phyloP scores from a whole-genome alignment of 805 yeast genomes.

The Pichia pseudocactophila region DNA sequence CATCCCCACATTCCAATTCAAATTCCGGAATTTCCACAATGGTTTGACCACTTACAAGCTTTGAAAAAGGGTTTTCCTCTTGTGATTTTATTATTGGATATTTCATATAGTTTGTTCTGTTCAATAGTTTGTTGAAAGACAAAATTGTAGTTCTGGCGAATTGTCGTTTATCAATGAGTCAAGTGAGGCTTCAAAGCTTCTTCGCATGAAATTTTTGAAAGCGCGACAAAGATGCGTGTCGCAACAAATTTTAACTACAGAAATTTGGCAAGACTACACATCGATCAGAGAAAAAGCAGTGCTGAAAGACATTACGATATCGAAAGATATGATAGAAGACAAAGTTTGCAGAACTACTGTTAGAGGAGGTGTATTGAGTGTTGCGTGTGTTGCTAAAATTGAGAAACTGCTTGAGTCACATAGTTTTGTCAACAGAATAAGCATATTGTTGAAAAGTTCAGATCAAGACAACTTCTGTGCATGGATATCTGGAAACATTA shows the following conservation, averaged over 20 bases:
- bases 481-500: not conserved
- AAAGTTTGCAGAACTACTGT: not conserved
- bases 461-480: not conserved
- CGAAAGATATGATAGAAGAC: not conserved
- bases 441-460: slow-evolving; percentile 7
- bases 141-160: too few species aligned
- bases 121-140: too few species aligned
- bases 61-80: slow-evolving; percentile 57
- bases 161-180: too few species aligned
- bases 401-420: slow-evolving; percentile 14
- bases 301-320: not conserved
- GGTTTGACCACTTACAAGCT: slow-evolving; percentile 66
- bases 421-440: slow-evolving; percentile 23
- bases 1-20: slow-evolving; percentile 75
- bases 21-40: slow-evolving; percentile 70
- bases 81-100: slow-evolving; percentile 37
- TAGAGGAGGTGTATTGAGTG: slow-evolving; percentile 2
- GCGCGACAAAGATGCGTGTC: too few species aligned
- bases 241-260: too few species aligned
- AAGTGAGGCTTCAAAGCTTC: too few species aligned
- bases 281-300: not conserved
- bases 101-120: slow-evolving; percentile 10
- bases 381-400: not conserved
- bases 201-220: too few species aligned
- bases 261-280: too few species aligned